Evolutionary conservation across 1,284 basidiomycete species (phyloP).

Genomic region (Ganoderma lingzhi): DNA sequence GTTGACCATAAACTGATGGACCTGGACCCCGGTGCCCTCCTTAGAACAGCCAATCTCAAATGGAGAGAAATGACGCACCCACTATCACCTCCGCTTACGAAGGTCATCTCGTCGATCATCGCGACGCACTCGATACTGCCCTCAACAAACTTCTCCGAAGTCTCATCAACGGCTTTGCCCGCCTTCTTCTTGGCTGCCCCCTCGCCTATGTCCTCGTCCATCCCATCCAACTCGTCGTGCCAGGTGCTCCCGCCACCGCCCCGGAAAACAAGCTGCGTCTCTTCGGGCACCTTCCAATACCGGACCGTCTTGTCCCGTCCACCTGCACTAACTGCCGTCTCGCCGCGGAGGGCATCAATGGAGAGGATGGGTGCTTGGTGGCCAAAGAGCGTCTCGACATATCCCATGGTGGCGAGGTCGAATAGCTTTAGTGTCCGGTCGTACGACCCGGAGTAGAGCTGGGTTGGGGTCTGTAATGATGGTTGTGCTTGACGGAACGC

Average conservation of each 20-base stretch:
- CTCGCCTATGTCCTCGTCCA: slow-evolving; percentile 51
- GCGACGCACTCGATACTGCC: slow-evolving; percentile 93
- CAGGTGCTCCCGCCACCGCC: slow-evolving; percentile 87
- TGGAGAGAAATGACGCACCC: slow-evolving; percentile 65
- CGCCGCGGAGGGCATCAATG: slow-evolving; percentile 84
- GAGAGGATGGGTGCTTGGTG: slow-evolving; percentile 91
- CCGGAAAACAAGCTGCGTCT: slow-evolving; percentile 95
- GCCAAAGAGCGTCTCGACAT: slow-evolving; percentile 97
- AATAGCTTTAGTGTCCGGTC: slow-evolving; percentile 95
- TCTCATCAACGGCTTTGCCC: slow-evolving; percentile 42
- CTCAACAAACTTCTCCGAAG: slow-evolving; percentile 76
- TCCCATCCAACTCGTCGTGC: slow-evolving; percentile 85
- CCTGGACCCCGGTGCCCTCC: slow-evolving; percentile 48
- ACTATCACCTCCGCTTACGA: slow-evolving; percentile 94
- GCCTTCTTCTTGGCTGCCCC: slow-evolving; percentile 36
- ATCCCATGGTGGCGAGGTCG: slow-evolving; percentile 85
- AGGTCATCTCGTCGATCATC: slow-evolving; percentile 94
- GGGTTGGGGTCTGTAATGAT: slow-evolving; percentile 43
- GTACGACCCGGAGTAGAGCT: slow-evolving; percentile 89
- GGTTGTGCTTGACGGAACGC: slow-evolving; percentile 86
- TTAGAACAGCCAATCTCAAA: not conserved
- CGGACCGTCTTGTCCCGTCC: slow-evolving; percentile 91
- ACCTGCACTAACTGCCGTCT: slow-evolving; percentile 89
- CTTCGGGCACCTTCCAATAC: slow-evolving; percentile 98
- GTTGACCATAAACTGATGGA: slow-evolving; percentile 93